Evolutionary conservation across 805 yeast species (phyloP).

Genomic region (Candida pini): DNA sequence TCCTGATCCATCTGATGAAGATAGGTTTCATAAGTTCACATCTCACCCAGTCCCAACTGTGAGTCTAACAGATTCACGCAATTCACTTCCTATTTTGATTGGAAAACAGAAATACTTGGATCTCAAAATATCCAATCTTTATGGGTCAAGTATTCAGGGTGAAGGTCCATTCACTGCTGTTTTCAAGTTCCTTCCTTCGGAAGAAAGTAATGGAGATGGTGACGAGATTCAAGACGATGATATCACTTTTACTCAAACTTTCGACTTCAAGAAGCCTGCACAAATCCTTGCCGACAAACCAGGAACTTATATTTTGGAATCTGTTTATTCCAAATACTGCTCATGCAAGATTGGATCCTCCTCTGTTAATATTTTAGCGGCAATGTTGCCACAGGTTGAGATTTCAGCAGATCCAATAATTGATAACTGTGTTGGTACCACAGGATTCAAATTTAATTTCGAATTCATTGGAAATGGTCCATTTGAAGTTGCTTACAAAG

Average conservation of each 20-base stretch:
- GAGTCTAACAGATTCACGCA: conserved; percentile 34
- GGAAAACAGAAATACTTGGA: conserved; percentile 29
- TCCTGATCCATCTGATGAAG: conserved; percentile 28
- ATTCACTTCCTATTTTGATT: conserved; percentile 23
- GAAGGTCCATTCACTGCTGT: conserved; percentile 46
- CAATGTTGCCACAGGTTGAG: conserved; percentile 35
- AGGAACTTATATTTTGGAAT: conserved; percentile 58
- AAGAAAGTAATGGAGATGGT: too few relatives aligned
- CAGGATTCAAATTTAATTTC: conserved; percentile 67
- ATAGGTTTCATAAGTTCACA: conserved; percentile 39
- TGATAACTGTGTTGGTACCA: conserved; percentile 89
- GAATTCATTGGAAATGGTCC: conserved; percentile 81
- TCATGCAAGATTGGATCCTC: conserved; percentile 61
- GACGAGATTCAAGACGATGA: too few relatives aligned
- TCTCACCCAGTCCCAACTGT: conserved; percentile 55
- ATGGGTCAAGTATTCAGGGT: conserved; percentile 20
- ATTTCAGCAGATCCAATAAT: conserved; percentile 54
- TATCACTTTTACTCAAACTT: conserved; percentile 17
- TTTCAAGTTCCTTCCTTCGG: conserved; percentile 27
- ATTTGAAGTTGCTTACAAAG: conserved; percentile 58
- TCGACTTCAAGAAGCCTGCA: conserved; percentile 23
- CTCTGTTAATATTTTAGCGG: conserved; percentile 39
- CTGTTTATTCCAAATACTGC: conserved; percentile 59
- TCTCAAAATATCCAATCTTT: conserved; percentile 20
- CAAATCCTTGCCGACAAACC: conserved; percentile 43